phyloP scores from a whole-genome alignment of 202 grass and related monocot species.

The Bolboschoenoplectus hybrid region DNA sequence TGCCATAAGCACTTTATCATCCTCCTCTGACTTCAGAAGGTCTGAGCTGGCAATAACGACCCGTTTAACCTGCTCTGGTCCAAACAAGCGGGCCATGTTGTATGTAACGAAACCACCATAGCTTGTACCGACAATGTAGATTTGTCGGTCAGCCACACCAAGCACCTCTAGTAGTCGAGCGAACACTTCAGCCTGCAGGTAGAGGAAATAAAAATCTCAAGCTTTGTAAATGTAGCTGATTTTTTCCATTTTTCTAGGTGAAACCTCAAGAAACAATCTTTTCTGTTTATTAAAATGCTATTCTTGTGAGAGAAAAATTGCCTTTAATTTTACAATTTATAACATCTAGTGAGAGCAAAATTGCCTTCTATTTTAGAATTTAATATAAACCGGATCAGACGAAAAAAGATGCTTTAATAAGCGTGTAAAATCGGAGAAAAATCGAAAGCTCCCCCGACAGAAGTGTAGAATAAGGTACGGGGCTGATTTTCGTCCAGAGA shows the following conservation, averaged over 20 bases:
- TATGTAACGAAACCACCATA: conserved; percentile 77
- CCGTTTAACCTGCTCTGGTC: conserved; percentile 44
- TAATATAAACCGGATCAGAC: too few species aligned
- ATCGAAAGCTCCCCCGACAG: too few species aligned
- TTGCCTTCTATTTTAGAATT: not conserved
- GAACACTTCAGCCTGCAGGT: conserved; percentile 44
- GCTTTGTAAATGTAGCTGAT: not conserved
- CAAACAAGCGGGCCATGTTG: conserved; percentile 48
- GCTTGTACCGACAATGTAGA: conserved; percentile 58
- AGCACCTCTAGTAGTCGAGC: conserved; percentile 43
- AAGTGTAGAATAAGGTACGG: too few species aligned
- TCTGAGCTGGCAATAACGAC: conserved; percentile 65
- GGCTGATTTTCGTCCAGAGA: conserved; percentile 19
- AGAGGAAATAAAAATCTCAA: not conserved
- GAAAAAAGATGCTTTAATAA: too few species aligned
- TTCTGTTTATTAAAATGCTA: not conserved
- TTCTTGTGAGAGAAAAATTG: not conserved
- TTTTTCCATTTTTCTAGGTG: not conserved
- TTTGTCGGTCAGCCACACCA: conserved; percentile 3
- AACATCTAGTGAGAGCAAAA: too few species aligned
- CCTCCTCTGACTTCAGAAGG: conserved; percentile 61
- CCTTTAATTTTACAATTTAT: too few species aligned
- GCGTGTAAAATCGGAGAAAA: too few species aligned
- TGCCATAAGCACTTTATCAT: conserved; percentile 43
- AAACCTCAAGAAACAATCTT: not conserved